A percentile compares a stretch with the other conserved stretches of the same genome.
phyloP scores from a whole-genome alignment of 805 yeast genomes.

The Komagataella phaffii region DNA sequence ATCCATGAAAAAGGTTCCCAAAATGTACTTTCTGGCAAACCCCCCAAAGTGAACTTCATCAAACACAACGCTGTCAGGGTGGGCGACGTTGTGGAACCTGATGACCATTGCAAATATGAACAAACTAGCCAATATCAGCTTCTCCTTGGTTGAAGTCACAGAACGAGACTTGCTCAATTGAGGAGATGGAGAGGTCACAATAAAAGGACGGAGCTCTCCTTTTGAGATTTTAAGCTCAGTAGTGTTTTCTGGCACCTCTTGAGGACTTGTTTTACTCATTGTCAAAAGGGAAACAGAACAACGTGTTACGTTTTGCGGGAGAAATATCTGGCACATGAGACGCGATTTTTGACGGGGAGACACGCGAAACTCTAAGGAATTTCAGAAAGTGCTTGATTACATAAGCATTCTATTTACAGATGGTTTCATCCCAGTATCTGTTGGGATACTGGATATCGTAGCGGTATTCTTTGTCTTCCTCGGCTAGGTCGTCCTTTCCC shows the following conservation, averaged over 20 bases:
- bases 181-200: constrained; percentile 36
- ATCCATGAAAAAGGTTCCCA: constrained; percentile 55
- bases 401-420: background rate
- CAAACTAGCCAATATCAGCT: constrained; percentile 25
- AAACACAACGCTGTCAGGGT: constrained; percentile 76
- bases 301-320: background rate
- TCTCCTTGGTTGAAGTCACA: constrained; percentile 23
- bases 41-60: constrained; percentile 96
- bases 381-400: background rate
- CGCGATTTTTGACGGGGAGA: background rate
- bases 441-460: constrained; percentile 13
- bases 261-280: background rate
- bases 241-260: constrained; percentile 6
- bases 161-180: constrained; percentile 26
- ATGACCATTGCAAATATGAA: constrained; percentile 38
- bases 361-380: background rate
- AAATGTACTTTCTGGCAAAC: constrained; percentile 75
- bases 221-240: constrained; percentile 31
- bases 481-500: constrained; percentile 6
- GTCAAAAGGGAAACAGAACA: background rate
- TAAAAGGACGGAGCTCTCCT: constrained; percentile 41
- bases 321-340: background rate
- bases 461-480: constrained; percentile 10
- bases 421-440: constrained; percentile 9
- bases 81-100: constrained; percentile 45